Evolutionary conservation across 257 asterid species (phyloP).

Genomic region (Jacaranda copaia): DNA sequence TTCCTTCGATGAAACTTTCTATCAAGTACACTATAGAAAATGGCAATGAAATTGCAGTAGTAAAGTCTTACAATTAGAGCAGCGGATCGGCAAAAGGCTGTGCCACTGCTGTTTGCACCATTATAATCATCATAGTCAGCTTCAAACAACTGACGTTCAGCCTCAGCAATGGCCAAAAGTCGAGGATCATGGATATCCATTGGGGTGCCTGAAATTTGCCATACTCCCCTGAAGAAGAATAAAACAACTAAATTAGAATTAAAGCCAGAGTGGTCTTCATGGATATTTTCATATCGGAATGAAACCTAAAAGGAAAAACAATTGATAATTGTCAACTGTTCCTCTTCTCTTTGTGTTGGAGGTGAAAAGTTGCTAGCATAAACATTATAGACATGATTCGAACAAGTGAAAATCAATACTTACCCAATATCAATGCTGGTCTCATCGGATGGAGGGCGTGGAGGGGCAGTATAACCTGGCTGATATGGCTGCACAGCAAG

Average conservation of each 20-base stretch:
- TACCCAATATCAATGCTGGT: slow-evolving; percentile 87
- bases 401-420: slow-evolving; percentile 32
- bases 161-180: slow-evolving; percentile 88
- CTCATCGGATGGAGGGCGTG: slow-evolving; percentile 79
- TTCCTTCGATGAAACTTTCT: not conserved
- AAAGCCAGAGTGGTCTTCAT: slow-evolving; percentile 19
- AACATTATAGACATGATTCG: not conserved
- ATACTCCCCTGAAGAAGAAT: slow-evolving; percentile 68
- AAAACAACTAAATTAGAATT: slow-evolving; percentile 25
- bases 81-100: slow-evolving; percentile 97
- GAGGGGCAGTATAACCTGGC: slow-evolving; percentile 88
- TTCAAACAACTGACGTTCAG: slow-evolving; percentile 89
- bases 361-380: too few species aligned
- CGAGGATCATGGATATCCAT: slow-evolving; percentile 88
- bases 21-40: slow-evolving; percentile 1
- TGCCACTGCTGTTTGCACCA: slow-evolving; percentile 75
- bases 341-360: not conserved
- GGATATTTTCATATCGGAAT: slow-evolving; percentile 3
- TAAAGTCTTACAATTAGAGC: slow-evolving; percentile 80
- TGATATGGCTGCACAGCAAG: slow-evolving; percentile 74
- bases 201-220: slow-evolving; percentile 90
- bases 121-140: slow-evolving; percentile 90
- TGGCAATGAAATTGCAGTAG: not conserved
- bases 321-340: not conserved
- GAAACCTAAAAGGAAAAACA: not conserved